Percentiles rank a stretch among this genome's conserved stretches.
Conservation (phyloP, 345 rosid species). For the Barbarea vulgaris region DNA sequence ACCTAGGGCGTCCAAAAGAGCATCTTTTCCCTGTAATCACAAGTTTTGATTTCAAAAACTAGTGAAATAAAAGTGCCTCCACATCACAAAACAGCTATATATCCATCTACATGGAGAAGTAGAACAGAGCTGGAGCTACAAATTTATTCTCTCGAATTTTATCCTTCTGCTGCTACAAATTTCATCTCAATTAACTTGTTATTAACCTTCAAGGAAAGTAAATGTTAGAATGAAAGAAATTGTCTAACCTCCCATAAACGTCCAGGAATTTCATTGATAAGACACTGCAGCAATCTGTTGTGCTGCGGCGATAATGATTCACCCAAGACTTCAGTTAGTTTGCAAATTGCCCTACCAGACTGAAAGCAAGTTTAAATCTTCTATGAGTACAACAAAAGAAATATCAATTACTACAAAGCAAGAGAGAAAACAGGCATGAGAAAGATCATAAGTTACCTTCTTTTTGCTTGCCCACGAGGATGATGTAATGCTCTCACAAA, state of each 20-base stretch:
- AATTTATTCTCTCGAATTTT: neutral
- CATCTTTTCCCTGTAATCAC: slow-evolving; percentile 77
- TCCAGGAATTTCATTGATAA: slow-evolving; percentile 84
- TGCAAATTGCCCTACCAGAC: slow-evolving; percentile 85
- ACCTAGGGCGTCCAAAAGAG: slow-evolving; percentile 76
- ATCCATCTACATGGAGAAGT: slow-evolving; percentile 19
- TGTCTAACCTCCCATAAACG: slow-evolving; percentile 88
- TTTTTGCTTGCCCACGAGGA: slow-evolving; percentile 94
- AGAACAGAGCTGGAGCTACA: slow-evolving; percentile 10
- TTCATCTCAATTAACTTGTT: slow-evolving; percentile 2
- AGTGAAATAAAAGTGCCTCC: slow-evolving; percentile 1
- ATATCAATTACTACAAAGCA: neutral
- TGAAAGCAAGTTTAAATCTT: slow-evolving; percentile 42
- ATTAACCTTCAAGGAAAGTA: slow-evolving; percentile 9
- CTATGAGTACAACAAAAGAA: slow-evolving; percentile 15
- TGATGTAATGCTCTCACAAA: slow-evolving; percentile 70
- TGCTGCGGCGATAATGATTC: slow-evolving; percentile 73
- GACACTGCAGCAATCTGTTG: slow-evolving; percentile 59
- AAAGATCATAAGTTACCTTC: slow-evolving; percentile 47
- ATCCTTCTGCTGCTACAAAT: neutral
- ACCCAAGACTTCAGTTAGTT: slow-evolving; percentile 83
- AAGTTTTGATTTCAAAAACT: slow-evolving; percentile 27
- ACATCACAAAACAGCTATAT: neutral
- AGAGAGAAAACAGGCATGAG: slow-evolving; percentile 8
- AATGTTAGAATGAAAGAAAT: neutral